Evolutionary conservation across 106 monocot genomes (phyloP).

Genomic region (Dioscorea zingiberensis): DNA sequence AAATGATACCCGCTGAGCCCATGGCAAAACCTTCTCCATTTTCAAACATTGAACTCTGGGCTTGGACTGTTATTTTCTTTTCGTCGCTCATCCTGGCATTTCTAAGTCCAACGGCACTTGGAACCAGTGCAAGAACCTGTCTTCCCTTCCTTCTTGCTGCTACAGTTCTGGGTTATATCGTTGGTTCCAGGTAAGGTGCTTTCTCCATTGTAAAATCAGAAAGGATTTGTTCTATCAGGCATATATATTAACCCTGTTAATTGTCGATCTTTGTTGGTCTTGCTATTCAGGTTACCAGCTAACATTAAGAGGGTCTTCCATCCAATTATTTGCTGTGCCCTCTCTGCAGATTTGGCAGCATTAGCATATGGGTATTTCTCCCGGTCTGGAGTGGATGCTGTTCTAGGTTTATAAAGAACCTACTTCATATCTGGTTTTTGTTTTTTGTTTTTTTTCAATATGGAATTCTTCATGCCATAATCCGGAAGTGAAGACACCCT

Average conservation of each 20-base stretch:
- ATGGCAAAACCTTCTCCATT: slow-evolving; percentile 88
- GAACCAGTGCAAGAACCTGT: slow-evolving; percentile 80
- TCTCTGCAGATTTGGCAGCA: slow-evolving; percentile 91
- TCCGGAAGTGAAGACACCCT: too few relatives aligned
- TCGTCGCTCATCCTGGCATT: slow-evolving; percentile 56
- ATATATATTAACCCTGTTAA: not conserved
- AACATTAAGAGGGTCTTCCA: slow-evolving; percentile 73
- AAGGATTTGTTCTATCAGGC: not conserved
- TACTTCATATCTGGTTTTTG: slow-evolving; percentile 4
- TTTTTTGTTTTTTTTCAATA: not conserved
- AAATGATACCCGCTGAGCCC: slow-evolving; percentile 84
- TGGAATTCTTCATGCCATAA: not conserved
- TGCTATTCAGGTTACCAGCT: slow-evolving; percentile 57
- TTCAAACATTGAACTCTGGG: slow-evolving; percentile 42
- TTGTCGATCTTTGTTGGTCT: not conserved
- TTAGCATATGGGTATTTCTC: slow-evolving; percentile 82
- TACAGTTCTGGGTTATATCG: slow-evolving; percentile 81
- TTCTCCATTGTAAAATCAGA: not conserved
- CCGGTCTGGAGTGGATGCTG: slow-evolving; percentile 68
- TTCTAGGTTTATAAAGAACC: slow-evolving; percentile 64
- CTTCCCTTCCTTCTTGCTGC: slow-evolving; percentile 90
- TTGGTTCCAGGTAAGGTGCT: slow-evolving; percentile 82
- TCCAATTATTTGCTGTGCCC: slow-evolving; percentile 87
- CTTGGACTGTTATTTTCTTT: slow-evolving; percentile 65
- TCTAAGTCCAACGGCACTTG: slow-evolving; percentile 57